These are phyloP conservation scores for Nicotiana attenuata DNA, from an alignment of 257 asterid genomes.

Conservation along the genomic window DNA sequence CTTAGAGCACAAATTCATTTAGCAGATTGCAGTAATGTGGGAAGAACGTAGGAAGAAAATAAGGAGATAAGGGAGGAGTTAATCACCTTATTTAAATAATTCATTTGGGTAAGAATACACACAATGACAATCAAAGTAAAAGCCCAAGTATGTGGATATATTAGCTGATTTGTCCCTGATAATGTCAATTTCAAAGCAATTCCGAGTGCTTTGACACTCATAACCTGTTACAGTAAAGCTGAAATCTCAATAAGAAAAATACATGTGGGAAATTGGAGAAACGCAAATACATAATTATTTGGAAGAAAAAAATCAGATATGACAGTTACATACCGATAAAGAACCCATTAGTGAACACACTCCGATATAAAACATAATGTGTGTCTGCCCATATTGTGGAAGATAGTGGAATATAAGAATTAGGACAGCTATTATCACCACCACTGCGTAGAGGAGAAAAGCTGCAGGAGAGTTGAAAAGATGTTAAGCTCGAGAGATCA, in stretches of 20 bases:
- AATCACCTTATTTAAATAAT: constrained; percentile 75
- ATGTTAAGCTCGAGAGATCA: background rate
- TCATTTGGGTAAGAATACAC: constrained; percentile 79
- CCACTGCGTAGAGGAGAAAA: constrained; percentile 33
- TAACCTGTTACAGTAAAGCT: constrained; percentile 51
- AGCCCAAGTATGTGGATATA: constrained; percentile 59
- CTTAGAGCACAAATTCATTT: background rate
- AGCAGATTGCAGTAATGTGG: background rate
- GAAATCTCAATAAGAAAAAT: background rate
- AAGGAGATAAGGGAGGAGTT: background rate
- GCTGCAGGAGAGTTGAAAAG: constrained; percentile 24
- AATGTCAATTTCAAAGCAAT: constrained; percentile 83
- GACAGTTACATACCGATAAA: constrained; percentile 59
- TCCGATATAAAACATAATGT: constrained; percentile 36
- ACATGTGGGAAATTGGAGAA: background rate
- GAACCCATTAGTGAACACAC: constrained; percentile 42
- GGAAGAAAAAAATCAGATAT: background rate
- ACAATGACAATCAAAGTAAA: constrained; percentile 57
- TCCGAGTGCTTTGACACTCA: constrained; percentile 90
- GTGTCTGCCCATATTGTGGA: constrained; percentile 44
- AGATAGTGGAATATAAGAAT: constrained; percentile 34
- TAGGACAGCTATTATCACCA: constrained; percentile 22
- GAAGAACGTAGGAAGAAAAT: background rate
- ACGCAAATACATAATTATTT: background rate
- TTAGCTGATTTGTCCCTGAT: constrained; percentile 43